Conservation (phyloP, 192 early-diverging fungal genomes). For the Coemansia sp. region DNA sequence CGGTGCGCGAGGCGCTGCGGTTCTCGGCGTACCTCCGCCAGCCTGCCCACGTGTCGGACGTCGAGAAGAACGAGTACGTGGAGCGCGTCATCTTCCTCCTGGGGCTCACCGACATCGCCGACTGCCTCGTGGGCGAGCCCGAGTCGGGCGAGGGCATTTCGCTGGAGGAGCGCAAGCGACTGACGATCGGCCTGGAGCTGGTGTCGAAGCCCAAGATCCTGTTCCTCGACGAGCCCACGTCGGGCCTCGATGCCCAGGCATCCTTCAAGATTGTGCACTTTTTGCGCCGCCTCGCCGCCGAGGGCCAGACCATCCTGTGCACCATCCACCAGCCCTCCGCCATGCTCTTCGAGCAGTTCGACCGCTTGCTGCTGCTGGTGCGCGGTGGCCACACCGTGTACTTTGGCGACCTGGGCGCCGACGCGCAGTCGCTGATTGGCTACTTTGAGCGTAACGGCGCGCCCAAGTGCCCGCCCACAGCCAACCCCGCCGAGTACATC, state of each 20-base stretch:
- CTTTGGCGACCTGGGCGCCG: constrained; percentile 75
- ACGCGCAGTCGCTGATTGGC: constrained; percentile 62
- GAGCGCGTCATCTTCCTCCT: constrained; percentile 74
- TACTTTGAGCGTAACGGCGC: constrained; percentile 80
- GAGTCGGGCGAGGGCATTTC: constrained; percentile 76
- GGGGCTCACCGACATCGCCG: constrained; percentile 71
- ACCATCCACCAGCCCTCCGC: constrained; percentile 89
- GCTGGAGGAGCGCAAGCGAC: constrained; percentile 84
- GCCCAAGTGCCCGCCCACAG: constrained; percentile 59
- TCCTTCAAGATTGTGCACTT: constrained; percentile 76
- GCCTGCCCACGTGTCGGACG: constrained; percentile 60
- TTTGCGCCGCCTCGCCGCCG: constrained; percentile 64
- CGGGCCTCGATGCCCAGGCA: constrained; percentile 78
- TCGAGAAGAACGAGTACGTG: constrained; percentile 70
- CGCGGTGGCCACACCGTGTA: constrained; percentile 80
- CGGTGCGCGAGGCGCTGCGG: constrained; percentile 64
- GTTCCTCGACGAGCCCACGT: constrained; percentile 91
- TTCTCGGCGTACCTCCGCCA: constrained; percentile 71
- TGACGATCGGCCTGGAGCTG: constrained; percentile 85
- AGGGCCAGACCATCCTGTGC: constrained; percentile 71
- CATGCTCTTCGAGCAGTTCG: constrained; percentile 84
- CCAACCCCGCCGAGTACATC: constrained; percentile 87
- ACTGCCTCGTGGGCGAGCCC: constrained; percentile 71
- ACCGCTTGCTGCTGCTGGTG: constrained; percentile 76
- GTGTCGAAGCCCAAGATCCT: constrained; percentile 76